Percentiles rank a stretch among this genome's conserved stretches.
Evolutionary conservation across 768 basidiomycete species (phyloP).

Genomic region (Myochromella boudieri): DNA sequence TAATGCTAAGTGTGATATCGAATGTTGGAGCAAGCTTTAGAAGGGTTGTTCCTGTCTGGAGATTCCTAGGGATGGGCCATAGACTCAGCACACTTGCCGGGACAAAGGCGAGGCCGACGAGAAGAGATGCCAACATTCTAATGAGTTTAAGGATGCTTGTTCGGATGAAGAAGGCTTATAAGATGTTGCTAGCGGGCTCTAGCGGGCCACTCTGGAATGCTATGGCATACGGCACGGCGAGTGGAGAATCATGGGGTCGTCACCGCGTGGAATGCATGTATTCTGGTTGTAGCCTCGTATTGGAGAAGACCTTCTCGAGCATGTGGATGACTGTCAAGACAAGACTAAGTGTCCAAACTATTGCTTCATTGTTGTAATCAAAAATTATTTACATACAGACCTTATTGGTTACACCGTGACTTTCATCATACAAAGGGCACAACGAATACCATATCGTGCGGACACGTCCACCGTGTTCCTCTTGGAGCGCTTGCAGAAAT

Average conservation of each 20-base stretch:
- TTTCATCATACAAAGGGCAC: too few relatives aligned
- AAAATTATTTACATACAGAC: too few relatives aligned
- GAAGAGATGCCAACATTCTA: conserved; percentile 7
- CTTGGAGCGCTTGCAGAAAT: too few relatives aligned
- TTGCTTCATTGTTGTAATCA: too few relatives aligned
- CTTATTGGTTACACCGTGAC: too few relatives aligned
- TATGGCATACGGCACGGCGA: neutral
- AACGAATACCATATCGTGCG: too few relatives aligned
- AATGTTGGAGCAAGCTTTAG: conserved; percentile 51
- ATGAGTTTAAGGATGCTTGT: neutral
- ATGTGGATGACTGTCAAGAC: neutral
- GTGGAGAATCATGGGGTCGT: conserved; percentile 1
- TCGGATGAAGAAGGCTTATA: conserved; percentile 1
- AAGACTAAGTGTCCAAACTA: too few relatives aligned
- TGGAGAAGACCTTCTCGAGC: neutral
- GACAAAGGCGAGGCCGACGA: conserved; percentile 7
- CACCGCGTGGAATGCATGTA: conserved; percentile 2
- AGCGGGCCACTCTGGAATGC: too few relatives aligned
- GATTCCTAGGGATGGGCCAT: conserved; percentile 50
- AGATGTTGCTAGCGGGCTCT: too few relatives aligned
- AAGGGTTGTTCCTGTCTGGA: conserved; percentile 41
- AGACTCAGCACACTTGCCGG: conserved; percentile 25
- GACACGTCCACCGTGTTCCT: too few relatives aligned
- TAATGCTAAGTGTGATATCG: conserved; percentile 43
- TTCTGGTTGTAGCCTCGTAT: neutral